phyloP scores from a whole-genome alignment of 805 yeast genomes.

The Isabelozyma rhagii region DNA sequence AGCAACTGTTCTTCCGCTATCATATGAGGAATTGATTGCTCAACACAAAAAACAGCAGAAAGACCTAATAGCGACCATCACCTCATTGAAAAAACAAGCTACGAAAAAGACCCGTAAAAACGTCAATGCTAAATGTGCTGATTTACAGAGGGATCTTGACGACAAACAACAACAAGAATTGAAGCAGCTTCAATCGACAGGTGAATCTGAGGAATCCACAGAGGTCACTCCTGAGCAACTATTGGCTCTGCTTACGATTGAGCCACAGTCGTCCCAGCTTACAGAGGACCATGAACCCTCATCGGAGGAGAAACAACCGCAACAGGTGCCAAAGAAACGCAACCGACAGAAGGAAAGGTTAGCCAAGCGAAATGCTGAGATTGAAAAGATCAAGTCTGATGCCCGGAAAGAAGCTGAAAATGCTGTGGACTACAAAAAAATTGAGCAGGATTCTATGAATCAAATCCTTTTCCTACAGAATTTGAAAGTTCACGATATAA shows the following conservation, averaged over 20 bases:
- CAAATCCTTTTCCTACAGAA: slow-evolving; percentile 47
- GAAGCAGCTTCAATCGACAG: slow-evolving; percentile 7
- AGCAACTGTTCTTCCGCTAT: not conserved
- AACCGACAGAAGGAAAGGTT: slow-evolving; percentile 84
- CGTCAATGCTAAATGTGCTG: slow-evolving; percentile 56
- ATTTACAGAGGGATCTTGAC: slow-evolving; percentile 55
- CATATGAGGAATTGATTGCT: not conserved
- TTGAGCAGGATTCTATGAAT: slow-evolving; percentile 67
- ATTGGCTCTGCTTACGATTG: slow-evolving; percentile 46
- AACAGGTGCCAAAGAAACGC: slow-evolving; percentile 35
- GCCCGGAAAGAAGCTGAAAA: slow-evolving; percentile 68
- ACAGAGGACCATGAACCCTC: slow-evolving; percentile 16
- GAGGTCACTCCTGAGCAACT: slow-evolving; percentile 67
- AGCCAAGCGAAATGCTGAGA: slow-evolving; percentile 71
- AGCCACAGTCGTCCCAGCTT: not conserved
- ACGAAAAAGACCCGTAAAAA: slow-evolving; percentile 74
- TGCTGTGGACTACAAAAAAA: slow-evolving; percentile 63
- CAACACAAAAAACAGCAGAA: slow-evolving; percentile 63
- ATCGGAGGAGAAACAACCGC: not conserved
- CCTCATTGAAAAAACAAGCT: slow-evolving; percentile 80
- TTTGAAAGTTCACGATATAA: slow-evolving; percentile 62
- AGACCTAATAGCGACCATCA: slow-evolving; percentile 63
- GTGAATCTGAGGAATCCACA: slow-evolving; percentile 10
- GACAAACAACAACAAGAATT: slow-evolving; percentile 55
- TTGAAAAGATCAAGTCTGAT: slow-evolving; percentile 57